Percentiles rank a stretch among this genome's conserved stretches.
phyloP scores from a whole-genome alignment of 2,329 filamentous ascomycete species.

The Colletotrichum siamense region DNA sequence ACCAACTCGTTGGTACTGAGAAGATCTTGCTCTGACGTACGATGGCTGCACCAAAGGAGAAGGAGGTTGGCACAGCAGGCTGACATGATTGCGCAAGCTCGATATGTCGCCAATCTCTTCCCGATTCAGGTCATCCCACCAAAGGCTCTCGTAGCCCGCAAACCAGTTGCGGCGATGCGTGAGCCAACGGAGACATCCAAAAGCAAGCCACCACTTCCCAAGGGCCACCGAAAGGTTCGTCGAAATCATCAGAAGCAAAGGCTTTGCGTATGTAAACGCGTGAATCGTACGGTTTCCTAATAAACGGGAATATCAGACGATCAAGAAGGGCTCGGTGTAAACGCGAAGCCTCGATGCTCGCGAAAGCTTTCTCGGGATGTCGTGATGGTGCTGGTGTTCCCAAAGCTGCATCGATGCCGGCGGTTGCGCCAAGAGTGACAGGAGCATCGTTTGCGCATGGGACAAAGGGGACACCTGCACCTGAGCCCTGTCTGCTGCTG shows the following conservation, averaged over 20 bases:
- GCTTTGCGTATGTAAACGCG: background rate
- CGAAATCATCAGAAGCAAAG: background rate
- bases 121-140: background rate
- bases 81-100: background rate
- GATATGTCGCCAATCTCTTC: background rate
- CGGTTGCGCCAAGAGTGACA: background rate
- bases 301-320: background rate
- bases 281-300: rapidly evolving
- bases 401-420: background rate
- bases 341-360: background rate
- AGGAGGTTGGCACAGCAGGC: background rate
- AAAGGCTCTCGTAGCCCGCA: background rate
- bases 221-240: rapidly evolving
- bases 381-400: background rate
- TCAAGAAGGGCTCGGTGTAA: background rate
- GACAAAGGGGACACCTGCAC: background rate
- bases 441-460: background rate
- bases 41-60: background rate
- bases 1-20: background rate
- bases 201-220: background rate
- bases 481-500: background rate
- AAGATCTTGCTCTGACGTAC: background rate
- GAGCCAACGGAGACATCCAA: background rate
- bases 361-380: background rate
- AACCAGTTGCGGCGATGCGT: background rate